Conservation (phyloP, 192 early-diverging fungal species). For the Entomortierella beljakovae region DNA sequence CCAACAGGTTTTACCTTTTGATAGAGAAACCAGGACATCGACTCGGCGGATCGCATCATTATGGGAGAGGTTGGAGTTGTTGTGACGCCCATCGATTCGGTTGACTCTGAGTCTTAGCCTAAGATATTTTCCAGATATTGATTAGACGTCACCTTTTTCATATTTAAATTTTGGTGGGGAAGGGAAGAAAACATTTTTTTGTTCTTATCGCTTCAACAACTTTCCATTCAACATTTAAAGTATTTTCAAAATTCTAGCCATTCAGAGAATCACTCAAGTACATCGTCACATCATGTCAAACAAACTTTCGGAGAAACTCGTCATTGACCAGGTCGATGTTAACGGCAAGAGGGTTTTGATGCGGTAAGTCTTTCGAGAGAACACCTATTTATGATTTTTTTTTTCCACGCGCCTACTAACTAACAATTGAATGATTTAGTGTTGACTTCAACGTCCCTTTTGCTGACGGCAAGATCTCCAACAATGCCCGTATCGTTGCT, state of each 20-base stretch:
- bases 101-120: no score
- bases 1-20: no score
- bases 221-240: background rate
- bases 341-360: conserved; percentile 91
- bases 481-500: conserved; percentile 96
- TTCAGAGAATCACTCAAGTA: conserved; percentile 46
- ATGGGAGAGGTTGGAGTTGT: no score
- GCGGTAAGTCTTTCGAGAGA: conserved; percentile 75
- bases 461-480: conserved; percentile 90
- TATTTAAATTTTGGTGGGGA: background rate
- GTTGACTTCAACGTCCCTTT: conserved; percentile 99
- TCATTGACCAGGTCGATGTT: conserved; percentile 88
- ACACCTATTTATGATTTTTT: conserved; percentile 1
- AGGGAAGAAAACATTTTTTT: conserved; percentile 24
- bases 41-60: no score
- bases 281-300: conserved; percentile 65
- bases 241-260: conserved; percentile 25
- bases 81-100: no score
- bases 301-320: conserved; percentile 83
- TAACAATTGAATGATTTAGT: conserved; percentile 51
- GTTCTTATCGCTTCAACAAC: conserved; percentile 21
- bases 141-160: no score
- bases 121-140: no score
- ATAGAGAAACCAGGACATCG: no score
- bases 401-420: background rate